Evolutionary conservation across 2,329 filamentous ascomycete species (phyloP).

Genomic region (Exophiala calicioides): DNA sequence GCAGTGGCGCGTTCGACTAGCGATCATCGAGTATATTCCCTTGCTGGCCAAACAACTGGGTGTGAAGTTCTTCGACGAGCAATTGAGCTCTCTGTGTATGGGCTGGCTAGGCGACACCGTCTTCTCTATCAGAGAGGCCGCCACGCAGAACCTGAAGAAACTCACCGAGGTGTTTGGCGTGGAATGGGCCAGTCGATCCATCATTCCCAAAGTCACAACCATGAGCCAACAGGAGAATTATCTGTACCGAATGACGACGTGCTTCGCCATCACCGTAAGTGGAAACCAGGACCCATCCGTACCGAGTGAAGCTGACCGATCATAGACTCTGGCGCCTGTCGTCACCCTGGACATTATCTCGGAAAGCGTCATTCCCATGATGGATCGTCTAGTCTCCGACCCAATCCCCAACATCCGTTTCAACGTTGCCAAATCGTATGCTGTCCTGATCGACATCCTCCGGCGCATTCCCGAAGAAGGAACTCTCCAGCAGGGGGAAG

Average conservation of each 20-base stretch:
- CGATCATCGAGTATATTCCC: constrained; percentile 99
- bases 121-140: constrained; percentile 96
- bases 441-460: constrained; percentile 84
- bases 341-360: constrained; percentile 92
- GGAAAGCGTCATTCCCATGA: constrained; percentile 89
- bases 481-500: constrained; percentile 81
- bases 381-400: constrained; percentile 89
- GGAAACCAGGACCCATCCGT: neutral
- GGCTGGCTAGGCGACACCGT: constrained; percentile 97
- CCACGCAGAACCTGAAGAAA: constrained; percentile 97
- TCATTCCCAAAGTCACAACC: constrained; percentile 96
- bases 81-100: constrained; percentile 94
- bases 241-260: constrained; percentile 99
- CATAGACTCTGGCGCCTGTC: constrained; percentile 85
- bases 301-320: too few relatives aligned
- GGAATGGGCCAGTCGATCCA: constrained; percentile 94
- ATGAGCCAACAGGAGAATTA: constrained; percentile 99
- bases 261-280: constrained; percentile 95
- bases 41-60: constrained; percentile 92
- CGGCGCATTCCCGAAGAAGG: constrained; percentile 86
- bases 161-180: constrained; percentile 98
- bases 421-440: constrained; percentile 98
- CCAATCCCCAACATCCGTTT: constrained; percentile 99
- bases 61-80: constrained; percentile 97
- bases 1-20: constrained; percentile 88